Conservation (phyloP, 202 grass and related monocot genomes). For the Schoenoplectus tabernaemontani region DNA sequence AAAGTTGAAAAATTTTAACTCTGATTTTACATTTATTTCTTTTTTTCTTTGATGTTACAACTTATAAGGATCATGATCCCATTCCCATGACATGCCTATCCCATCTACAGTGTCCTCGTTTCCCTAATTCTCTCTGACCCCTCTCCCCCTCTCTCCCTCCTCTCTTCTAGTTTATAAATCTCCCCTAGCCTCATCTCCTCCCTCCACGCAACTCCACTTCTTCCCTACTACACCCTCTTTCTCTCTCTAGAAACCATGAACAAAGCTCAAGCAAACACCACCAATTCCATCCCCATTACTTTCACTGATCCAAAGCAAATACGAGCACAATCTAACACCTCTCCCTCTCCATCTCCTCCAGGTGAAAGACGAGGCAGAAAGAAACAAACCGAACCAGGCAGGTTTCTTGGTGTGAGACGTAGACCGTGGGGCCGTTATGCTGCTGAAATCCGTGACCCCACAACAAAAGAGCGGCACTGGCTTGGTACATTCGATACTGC, state of each 20-base stretch:
- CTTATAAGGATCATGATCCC: background rate
- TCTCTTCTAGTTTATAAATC: slow-evolving; percentile 25
- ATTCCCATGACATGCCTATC: slow-evolving; percentile 24
- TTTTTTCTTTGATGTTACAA: background rate
- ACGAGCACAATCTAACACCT: background rate
- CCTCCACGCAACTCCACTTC: slow-evolving; percentile 1
- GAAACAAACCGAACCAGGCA: slow-evolving; percentile 33
- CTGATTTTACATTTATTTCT: no score
- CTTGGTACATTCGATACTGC: slow-evolving; percentile 44
- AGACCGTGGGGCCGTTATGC: slow-evolving; percentile 42
- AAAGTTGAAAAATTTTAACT: no score
- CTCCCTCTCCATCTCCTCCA: slow-evolving; percentile 1
- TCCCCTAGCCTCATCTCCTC: background rate
- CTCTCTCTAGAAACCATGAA: slow-evolving; percentile 19
- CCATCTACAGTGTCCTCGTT: slow-evolving; percentile 29
- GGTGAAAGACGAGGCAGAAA: slow-evolving; percentile 33
- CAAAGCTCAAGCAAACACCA: slow-evolving; percentile 6
- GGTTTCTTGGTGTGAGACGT: slow-evolving; percentile 37
- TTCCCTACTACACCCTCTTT: background rate
- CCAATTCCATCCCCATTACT: background rate
- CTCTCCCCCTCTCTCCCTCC: background rate
- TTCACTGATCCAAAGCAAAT: background rate
- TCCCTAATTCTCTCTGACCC: slow-evolving; percentile 11
- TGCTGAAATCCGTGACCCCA: slow-evolving; percentile 47
- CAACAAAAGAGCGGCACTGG: slow-evolving; percentile 45